These are phyloP conservation scores for Lanmaoa pseudosensibilis DNA, from an alignment of 768 basidiomycete genomes.

Conservation along the genomic window DNA sequence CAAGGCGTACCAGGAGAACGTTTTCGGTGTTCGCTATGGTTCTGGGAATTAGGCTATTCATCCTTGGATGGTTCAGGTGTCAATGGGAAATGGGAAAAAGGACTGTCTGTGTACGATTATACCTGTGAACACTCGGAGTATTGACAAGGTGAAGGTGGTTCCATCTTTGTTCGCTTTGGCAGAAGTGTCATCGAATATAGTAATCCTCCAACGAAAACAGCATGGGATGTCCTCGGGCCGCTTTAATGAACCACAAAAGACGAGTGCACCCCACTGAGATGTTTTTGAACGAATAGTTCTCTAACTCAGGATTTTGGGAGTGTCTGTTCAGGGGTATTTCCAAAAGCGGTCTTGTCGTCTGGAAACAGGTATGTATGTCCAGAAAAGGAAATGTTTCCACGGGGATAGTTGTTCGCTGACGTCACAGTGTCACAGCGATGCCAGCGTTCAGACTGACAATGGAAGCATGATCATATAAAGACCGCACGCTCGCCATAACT, in stretches of 20 bases:
- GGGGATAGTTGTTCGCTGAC: constrained; percentile 11
- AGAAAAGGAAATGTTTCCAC: neutral
- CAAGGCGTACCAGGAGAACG: constrained; percentile 59
- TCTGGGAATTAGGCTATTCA: neutral
- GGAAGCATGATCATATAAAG: constrained; percentile 12
- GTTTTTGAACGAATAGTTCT: neutral
- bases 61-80: neutral
- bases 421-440: constrained; percentile 19
- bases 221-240: neutral
- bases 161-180: neutral
- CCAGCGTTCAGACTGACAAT: constrained; percentile 2
- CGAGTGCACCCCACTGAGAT: neutral
- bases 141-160: neutral
- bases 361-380: neutral
- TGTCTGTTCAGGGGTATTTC: neutral
- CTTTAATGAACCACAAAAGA: neutral
- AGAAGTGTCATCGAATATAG: neutral
- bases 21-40: constrained; percentile 33
- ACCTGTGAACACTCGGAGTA: neutral
- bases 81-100: neutral
- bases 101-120: neutral
- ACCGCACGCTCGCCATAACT: constrained; percentile 5
- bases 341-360: neutral
- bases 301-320: neutral
- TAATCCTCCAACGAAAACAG: neutral